Percentiles rank a stretch among this genome's conserved stretches.
Evolutionary conservation across 2,329 filamentous ascomycete genomes (phyloP).

Genomic region (Xylaria sp.): DNA sequence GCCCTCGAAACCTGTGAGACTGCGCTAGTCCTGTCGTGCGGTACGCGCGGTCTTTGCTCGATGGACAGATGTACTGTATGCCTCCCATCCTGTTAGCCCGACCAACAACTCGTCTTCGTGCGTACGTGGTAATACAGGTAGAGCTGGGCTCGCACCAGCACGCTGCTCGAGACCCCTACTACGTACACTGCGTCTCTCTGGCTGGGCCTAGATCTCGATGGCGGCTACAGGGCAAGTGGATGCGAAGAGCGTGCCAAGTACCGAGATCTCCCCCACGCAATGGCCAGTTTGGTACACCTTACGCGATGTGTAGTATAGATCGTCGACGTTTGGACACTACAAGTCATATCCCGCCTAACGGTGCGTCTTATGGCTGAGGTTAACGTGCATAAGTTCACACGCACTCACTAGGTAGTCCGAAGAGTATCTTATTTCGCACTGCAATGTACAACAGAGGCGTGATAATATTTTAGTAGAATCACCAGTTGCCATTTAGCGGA

Average conservation of each 20-base stretch:
- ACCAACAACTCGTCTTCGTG: no score
- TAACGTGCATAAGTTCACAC: not conserved
- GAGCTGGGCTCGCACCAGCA: conserved; percentile 3
- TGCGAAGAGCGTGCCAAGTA: conserved; percentile 10
- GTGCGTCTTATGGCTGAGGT: not conserved
- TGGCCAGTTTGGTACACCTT: not conserved
- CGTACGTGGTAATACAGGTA: not conserved
- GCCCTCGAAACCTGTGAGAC: not conserved
- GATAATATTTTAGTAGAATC: no score
- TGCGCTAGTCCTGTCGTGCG: not conserved
- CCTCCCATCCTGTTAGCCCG: not conserved
- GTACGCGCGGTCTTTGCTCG: not conserved
- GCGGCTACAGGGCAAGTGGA: not conserved
- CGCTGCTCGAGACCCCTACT: not conserved
- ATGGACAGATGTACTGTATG: not conserved
- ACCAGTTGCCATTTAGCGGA: not conserved
- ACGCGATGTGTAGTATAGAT: not conserved
- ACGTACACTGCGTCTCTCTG: not conserved
- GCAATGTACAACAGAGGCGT: no score
- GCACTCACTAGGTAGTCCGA: no score
- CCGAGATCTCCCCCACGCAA: not conserved
- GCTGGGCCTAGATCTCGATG: not conserved
- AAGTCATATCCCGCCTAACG: no score
- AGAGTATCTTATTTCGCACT: no score
- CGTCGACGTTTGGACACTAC: no score